Base-by-base conservation (phyloP, 1,139 yeast genomes). In the Blastobotrys buckinghamii region DNA sequence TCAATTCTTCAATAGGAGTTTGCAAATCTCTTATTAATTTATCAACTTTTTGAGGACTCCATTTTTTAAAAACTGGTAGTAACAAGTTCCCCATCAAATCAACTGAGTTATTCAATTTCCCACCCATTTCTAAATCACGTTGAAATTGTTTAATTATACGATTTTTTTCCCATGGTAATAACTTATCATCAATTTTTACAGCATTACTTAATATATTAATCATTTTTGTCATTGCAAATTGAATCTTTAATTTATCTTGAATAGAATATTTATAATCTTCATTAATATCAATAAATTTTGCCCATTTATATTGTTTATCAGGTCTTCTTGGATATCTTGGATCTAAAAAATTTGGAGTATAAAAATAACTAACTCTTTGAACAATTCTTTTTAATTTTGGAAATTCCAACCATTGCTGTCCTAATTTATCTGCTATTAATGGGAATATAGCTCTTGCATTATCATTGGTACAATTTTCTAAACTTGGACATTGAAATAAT, bases 281-380 rank as follows among this genome's bases (percentile, higher is more conserved):
- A 56, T 77, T 74, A 8, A 76, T 73, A 36, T 74, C 74, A 24
- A 80, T 63, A 32, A 69, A 69, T 0, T 66, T 54, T 15, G 75
- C 78, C 85, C 86, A 80, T 0, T 67, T 61, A 40, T 67, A 67
- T 48, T 60, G 65, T 7, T 49, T 41, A 33, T 58, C 61, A 8
- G 54, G 55, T 24, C 51, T 43, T 9, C 58, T 55, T 47, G 73
- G 75, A 59, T 75, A 79, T 41, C 80, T 62, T 1, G 71, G 60
- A 56, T 77, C 74, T 29, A 72, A 58, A 1, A 67, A 59, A 2
- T 72, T 66, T 0, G 82, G 76, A 0, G 88, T 78, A 26, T 77
- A 71, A 38, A 82, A 59, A 55, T 77, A 81, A 0, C 89, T 89
- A 13, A 82, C 74, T 38, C 77, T 70, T 55, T 79, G 81, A 7